Evolutionary conservation across 1,284 basidiomycete genomes (phyloP), one percentile per base, ranked within the genome.

Genomic region (Termitomyces sp.): DNA sequence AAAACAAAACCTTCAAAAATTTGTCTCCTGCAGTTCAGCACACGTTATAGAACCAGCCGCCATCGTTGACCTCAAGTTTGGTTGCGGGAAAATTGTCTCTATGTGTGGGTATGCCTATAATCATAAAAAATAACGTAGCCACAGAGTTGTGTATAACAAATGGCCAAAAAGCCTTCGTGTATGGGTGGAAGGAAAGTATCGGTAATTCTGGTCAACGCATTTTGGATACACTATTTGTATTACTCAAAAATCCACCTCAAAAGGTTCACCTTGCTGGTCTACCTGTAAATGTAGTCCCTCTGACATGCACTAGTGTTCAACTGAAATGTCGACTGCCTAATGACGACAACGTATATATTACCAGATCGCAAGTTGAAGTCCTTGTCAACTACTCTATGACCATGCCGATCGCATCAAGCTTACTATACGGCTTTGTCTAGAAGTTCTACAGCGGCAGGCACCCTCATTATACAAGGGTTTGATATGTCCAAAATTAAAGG

Each of bases 251-350:
- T n/a, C n/a, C n/a, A 30, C 66, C 70, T 7, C 65, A 69, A 0
- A 47, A 16, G n/a, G n/a, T n/a, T n/a, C 9, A 7, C 34, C 24
- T 76, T 1, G 49, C 58, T n/a, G 70, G 64, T 8, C 54, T 77
- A n/a, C 71, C 71, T 13, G 5, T 42, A 14, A 74, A 76, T 63
- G 68, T 75, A 0, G 68, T 75, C 3, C 72, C 73, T 9, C 47
- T 76, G 1, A 44, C 53, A 8, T 13, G 30, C 10, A 56, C 52
- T 1, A 49, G 56, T 3, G 59, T 50, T 2, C 58, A 57, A 2
- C 59, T 60, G 1, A 57, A 55, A 21, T 62, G 60, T 21, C 43
- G 35, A 5, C 24, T 73, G 1, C 66, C 66, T 13, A 62, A 68
- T 61, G 69, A 65, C 28, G 48, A 30, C 14, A 1, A 24, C 67